Conservation (phyloP, 2,329 filamentous ascomycete genomes). For the Colletotrichum plurivorum region DNA sequence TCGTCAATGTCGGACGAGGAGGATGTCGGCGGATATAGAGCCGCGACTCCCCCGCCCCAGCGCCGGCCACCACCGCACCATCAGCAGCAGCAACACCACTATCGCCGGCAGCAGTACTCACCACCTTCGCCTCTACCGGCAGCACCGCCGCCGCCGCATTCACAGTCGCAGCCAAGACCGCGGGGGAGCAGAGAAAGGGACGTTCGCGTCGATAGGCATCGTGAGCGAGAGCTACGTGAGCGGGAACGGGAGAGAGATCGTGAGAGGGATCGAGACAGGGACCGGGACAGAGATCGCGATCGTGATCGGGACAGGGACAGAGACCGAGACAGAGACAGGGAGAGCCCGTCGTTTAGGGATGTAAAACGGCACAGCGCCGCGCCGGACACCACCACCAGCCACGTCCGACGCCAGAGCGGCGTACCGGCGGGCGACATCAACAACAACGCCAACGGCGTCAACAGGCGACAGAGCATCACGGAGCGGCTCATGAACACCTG, state of each 20-base stretch:
- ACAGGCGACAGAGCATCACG: slow-evolving; percentile 58
- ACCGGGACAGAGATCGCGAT: slow-evolving; percentile 35
- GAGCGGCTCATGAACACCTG: slow-evolving; percentile 52
- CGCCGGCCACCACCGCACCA: slow-evolving; percentile 5
- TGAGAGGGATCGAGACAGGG: slow-evolving; percentile 4
- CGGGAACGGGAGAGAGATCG: slow-evolving; percentile 22
- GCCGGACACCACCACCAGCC: slow-evolving; percentile 34
- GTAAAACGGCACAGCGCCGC: slow-evolving; percentile 41
- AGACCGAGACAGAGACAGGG: slow-evolving; percentile 18
- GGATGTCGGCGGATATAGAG: slow-evolving; percentile 28
- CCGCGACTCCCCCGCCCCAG: slow-evolving; percentile 31
- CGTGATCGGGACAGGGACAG: slow-evolving; percentile 37
- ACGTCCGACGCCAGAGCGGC: slow-evolving; percentile 26
- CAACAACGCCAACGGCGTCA: slow-evolving; percentile 38
- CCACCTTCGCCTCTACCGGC: not conserved
- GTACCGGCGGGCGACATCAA: slow-evolving; percentile 29
- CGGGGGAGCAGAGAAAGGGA: slow-evolving; percentile 29
- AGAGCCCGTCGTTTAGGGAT: slow-evolving; percentile 42
- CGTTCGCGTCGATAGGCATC: slow-evolving; percentile 15
- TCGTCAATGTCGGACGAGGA: slow-evolving; percentile 37
- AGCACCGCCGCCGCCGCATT: slow-evolving; percentile 11
- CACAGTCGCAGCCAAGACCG: not conserved
- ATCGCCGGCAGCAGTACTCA: not conserved
- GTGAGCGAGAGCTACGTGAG: slow-evolving; percentile 20
- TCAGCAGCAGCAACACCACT: slow-evolving; percentile 3